These are phyloP conservation scores for Rickenella mellea DNA, from an alignment of 768 basidiomycete genomes.

Conservation along the genomic window DNA sequence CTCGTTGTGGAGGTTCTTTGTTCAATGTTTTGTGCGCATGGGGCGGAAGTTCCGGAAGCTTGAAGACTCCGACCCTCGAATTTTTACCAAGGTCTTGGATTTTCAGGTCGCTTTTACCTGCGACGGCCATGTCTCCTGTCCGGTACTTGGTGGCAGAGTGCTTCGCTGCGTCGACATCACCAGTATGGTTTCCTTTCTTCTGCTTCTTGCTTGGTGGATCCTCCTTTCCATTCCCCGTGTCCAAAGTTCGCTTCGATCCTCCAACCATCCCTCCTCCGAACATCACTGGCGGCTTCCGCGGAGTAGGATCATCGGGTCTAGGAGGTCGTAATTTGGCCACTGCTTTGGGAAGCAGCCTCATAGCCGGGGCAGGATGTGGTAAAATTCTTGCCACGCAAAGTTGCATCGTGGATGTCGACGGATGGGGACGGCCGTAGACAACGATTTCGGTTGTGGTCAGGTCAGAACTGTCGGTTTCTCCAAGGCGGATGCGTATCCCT, in stretches of 20 bases:
- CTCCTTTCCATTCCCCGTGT: conserved; percentile 14
- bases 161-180: background rate
- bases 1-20: background rate
- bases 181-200: conserved; percentile 3
- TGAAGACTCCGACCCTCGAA: no score
- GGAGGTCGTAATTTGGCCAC: conserved; percentile 26
- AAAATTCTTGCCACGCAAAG: conserved; percentile 52
- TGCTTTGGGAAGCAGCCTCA: conserved; percentile 11
- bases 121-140: background rate
- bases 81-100: background rate
- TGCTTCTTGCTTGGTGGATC: conserved; percentile 11
- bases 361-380: conserved; percentile 25
- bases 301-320: conserved; percentile 73
- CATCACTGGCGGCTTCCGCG: conserved; percentile 48
- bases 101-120: background rate
- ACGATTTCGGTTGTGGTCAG: conserved; percentile 62
- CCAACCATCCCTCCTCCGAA: conserved; percentile 18
- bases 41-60: no score
- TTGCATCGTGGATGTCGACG: conserved; percentile 20
- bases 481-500: conserved; percentile 61
- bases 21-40: background rate
- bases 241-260: conserved; percentile 21
- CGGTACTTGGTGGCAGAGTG: background rate
- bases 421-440: conserved; percentile 32
- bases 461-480: conserved; percentile 41